phyloP scores from a whole-genome alignment of 805 yeast species.

The Zygosaccharomyces kombuchaensis region DNA sequence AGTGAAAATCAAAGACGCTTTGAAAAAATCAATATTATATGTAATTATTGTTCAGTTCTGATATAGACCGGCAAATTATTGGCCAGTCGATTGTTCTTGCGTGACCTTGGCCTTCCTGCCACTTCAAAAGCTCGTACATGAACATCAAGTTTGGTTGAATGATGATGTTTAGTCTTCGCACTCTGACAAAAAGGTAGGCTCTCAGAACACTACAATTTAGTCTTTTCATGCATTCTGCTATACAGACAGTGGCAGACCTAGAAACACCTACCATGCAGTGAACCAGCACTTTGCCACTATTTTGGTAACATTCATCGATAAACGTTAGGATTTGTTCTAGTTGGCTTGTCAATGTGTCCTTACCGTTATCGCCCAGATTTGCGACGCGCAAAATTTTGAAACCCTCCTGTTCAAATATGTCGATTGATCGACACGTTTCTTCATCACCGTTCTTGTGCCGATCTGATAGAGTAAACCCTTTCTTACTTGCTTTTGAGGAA shows the following conservation, averaged over 20 bases:
- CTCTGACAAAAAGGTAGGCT: slow-evolving; percentile 87
- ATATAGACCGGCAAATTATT: slow-evolving; percentile 76
- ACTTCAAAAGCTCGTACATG: slow-evolving; percentile 80
- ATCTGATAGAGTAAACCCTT: slow-evolving; percentile 6
- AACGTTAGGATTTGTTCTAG: slow-evolving; percentile 62
- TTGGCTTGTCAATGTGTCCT: slow-evolving; percentile 64
- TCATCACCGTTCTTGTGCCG: not conserved
- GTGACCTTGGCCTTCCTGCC: slow-evolving; percentile 33
- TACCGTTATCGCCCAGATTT: slow-evolving; percentile 86
- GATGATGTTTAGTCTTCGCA: slow-evolving; percentile 81
- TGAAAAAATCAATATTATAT: slow-evolving; percentile 26
- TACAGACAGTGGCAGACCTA: slow-evolving; percentile 90
- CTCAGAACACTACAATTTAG: slow-evolving; percentile 60
- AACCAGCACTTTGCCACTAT: slow-evolving; percentile 56
- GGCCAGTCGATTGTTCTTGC: slow-evolving; percentile 82
- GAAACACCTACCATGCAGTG: slow-evolving; percentile 97
- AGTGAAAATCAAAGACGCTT: slow-evolving; percentile 10
- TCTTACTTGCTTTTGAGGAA: slow-evolving; percentile 1
- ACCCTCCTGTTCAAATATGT: slow-evolving; percentile 27
- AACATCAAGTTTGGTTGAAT: slow-evolving; percentile 91
- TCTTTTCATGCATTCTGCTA: slow-evolving; percentile 89
- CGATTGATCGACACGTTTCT: slow-evolving; percentile 6
- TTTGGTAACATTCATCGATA: slow-evolving; percentile 50
- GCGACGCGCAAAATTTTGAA: slow-evolving; percentile 49
- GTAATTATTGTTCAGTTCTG: slow-evolving; percentile 67